Evolutionary conservation across 2,329 filamentous ascomycete species (phyloP).

Genomic region (Aspergillus tubingensis): DNA sequence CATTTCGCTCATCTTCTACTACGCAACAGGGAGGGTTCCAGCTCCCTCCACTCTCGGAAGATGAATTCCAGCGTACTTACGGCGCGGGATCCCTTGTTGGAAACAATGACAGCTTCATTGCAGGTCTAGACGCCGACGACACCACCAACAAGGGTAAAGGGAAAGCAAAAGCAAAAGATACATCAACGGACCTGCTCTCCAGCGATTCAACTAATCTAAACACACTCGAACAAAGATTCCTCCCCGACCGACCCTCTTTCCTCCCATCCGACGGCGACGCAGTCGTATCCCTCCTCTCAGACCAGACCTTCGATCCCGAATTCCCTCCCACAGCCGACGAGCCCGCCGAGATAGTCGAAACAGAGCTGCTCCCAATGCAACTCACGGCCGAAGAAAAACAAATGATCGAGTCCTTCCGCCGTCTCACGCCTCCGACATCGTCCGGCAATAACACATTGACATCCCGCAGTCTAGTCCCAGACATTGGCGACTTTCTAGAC

Average conservation of each 20-base stretch:
- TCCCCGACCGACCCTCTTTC: constrained; percentile 6
- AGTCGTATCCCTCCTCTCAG: constrained; percentile 44
- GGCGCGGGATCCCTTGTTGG: constrained; percentile 7
- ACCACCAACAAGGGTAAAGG: constrained; percentile 18
- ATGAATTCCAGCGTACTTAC: constrained; percentile 27
- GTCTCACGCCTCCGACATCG: constrained; percentile 16
- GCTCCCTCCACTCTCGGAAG: constrained; percentile 22
- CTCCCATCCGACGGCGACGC: constrained; percentile 42
- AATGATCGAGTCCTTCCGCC: constrained; percentile 36
- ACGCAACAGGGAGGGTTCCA: constrained; percentile 18
- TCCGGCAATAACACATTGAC: constrained; percentile 23
- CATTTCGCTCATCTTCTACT: constrained; percentile 26
- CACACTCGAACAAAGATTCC: not conserved
- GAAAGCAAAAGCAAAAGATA: constrained; percentile 18
- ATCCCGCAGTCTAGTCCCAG: constrained; percentile 34
- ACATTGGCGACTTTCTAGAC: constrained; percentile 36
- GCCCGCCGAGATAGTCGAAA: constrained; percentile 25
- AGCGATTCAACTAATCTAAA: not conserved
- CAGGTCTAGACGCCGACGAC: not conserved
- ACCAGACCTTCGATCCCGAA: constrained; percentile 35
- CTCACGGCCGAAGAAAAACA: constrained; percentile 30
- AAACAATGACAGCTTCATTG: not conserved
- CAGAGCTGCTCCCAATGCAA: constrained; percentile 23
- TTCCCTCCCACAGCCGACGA: constrained; percentile 27
- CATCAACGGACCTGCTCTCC: not conserved